Percentiles rank a stretch among this genome's conserved stretches.
phyloP scores from a whole-genome alignment of 2,329 filamentous ascomycete species.

The Ceratocystiopsis brevicomis region DNA sequence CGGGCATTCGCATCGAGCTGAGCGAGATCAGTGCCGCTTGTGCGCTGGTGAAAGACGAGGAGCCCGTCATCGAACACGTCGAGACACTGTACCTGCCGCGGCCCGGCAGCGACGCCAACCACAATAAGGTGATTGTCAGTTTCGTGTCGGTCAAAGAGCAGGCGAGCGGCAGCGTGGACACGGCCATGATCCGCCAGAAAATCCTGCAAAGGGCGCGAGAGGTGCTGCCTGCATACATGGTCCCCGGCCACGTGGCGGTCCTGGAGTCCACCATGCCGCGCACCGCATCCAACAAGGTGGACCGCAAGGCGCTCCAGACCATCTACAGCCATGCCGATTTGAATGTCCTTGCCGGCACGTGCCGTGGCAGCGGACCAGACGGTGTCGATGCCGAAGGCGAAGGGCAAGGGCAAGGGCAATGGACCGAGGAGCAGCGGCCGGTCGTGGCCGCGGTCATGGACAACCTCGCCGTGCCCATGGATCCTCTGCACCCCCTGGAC shows the following conservation, averaged over 20 bases:
- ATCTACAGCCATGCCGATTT: slow-evolving; percentile 11
- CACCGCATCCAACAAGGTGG: slow-evolving; percentile 18
- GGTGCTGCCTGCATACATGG: slow-evolving; percentile 14
- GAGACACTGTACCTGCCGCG: slow-evolving; percentile 17
- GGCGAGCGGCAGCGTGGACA: not conserved
- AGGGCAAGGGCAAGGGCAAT: not conserved
- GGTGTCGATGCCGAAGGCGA: not conserved
- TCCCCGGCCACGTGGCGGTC: slow-evolving; percentile 16
- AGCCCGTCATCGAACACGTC: slow-evolving; percentile 17
- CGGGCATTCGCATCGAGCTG: slow-evolving; percentile 42
- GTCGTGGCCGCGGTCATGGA: slow-evolving; percentile 2
- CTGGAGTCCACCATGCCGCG: slow-evolving; percentile 14
- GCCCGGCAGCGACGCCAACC: slow-evolving; percentile 11
- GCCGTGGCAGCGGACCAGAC: no score
- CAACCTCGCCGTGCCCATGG: slow-evolving; percentile 3
- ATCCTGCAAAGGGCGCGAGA: slow-evolving; percentile 4
- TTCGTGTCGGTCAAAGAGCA: slow-evolving; percentile 13
- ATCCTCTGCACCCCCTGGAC: slow-evolving; percentile 1
- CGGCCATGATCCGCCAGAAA: slow-evolving; percentile 1
- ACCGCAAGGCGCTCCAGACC: slow-evolving; percentile 14
- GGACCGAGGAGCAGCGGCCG: not conserved
- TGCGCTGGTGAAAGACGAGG: slow-evolving; percentile 15
- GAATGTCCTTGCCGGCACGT: slow-evolving; percentile 2
- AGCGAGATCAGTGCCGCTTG: slow-evolving; percentile 20
- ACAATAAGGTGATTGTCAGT: slow-evolving; percentile 17